Conservation (phyloP, 1,284 basidiomycete genomes). For the Takashimella tepidaria region DNA sequence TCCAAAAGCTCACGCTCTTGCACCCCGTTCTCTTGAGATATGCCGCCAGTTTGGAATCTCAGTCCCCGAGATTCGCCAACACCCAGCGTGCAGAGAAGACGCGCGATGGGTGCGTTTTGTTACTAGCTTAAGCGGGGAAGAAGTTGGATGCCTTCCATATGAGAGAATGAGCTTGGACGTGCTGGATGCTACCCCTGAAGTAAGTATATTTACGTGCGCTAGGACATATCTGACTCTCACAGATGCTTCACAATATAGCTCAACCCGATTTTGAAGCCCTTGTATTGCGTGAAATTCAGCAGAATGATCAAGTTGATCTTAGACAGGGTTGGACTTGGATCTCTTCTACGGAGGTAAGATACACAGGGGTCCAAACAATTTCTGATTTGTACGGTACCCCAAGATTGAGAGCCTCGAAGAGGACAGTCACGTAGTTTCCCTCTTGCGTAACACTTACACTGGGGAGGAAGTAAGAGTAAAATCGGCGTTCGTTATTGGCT, state of each 20-base stretch:
- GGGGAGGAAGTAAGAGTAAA: constrained; percentile 15
- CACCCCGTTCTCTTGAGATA: constrained; percentile 22
- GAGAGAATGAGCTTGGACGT: constrained; percentile 20
- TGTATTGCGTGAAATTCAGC: constrained; percentile 13
- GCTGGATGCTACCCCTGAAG: constrained; percentile 19
- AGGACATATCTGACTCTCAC: too few species aligned
- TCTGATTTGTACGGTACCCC: background rate
- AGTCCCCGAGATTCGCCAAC: constrained; percentile 11
- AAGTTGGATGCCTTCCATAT: constrained; percentile 21
- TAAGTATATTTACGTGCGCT: too few species aligned
- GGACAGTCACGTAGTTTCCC: constrained; percentile 12
- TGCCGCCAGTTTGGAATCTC: constrained; percentile 20
- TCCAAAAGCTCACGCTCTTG: constrained; percentile 25
- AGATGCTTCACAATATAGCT: constrained; percentile 29
- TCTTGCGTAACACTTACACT: constrained; percentile 22
- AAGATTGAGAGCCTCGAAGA: constrained; percentile 4
- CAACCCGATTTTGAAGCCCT: constrained; percentile 25
- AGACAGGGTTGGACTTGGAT: constrained; percentile 26
- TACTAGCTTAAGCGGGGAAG: constrained; percentile 18
- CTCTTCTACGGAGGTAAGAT: constrained; percentile 14
- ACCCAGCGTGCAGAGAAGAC: constrained; percentile 19
- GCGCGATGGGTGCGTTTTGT: constrained; percentile 22
- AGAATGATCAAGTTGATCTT: constrained; percentile 15
- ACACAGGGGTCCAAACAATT: background rate
- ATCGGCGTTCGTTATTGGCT: constrained; percentile 19